Evolutionary conservation across 2,329 filamentous ascomycete species (phyloP), one percentile per base, ranked within the genome.

Genomic region (Dactylellina cionopaga): DNA sequence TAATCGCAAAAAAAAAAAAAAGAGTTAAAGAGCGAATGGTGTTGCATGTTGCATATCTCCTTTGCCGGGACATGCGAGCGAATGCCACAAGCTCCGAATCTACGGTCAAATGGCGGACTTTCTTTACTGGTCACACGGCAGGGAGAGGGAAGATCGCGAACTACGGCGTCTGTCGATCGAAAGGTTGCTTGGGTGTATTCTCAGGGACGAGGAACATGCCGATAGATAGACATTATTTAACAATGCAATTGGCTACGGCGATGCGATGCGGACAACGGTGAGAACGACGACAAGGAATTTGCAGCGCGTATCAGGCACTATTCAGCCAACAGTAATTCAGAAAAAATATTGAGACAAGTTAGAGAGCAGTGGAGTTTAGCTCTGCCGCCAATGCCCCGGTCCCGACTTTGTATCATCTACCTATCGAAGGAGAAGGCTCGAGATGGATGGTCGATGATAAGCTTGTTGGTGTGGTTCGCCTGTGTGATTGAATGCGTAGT

Each of bases 121-220:
- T 25, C 55, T 13, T 44, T 65, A 55, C 43, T 72, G 68, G 52
- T 72, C 68, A 72, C 59, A 58, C 52, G 68, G 39, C 29, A 59
- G 58, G 51, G n/a, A 19, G 22, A 59, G 41, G 35, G 58, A 64
- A 59, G 51, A 72, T 72, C 68, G 59, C 52, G 59, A 60, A 54
- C n/a, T 33, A 15, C 58, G 52, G 52, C 43, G 19, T 5, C 25
- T 15, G 68, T 65, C 51, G 66, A 59, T 64, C 59, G 3, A 33
- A 52, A 31, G 41, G 2, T 15, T 9, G 24, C n/a, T 10, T 11
- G 9, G 6, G 24, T 54, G 39, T 43, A 24, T 52, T 51, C 37
- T 65, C 41, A 35, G 39, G 60, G 43, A 65, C 29, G 33, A 55
- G 22, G 37, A 55, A 55, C n/a, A 41, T 41, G 41, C 35, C 43